Percentiles rank a stretch among this genome's conserved stretches.
Evolutionary conservation across 495 filamentous ascomycete genomes (phyloP).

Genomic region (Penicillium dipodomyicola): DNA sequence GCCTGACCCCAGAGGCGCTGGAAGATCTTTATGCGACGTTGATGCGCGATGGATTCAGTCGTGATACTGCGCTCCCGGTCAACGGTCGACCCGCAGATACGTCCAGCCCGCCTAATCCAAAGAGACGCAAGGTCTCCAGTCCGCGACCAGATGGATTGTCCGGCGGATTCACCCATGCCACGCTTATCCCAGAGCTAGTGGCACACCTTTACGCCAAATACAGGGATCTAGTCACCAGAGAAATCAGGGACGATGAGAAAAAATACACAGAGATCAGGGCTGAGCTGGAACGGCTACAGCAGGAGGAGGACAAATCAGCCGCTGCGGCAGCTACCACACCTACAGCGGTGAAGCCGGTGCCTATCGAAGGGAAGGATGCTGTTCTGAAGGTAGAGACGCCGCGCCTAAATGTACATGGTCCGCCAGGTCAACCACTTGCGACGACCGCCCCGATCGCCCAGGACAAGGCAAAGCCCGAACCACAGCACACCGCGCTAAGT

Average conservation of each 20-base stretch:
- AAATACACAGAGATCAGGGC: conserved; percentile 58
- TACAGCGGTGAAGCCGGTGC: conserved; percentile 20
- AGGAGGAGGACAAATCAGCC: conserved; percentile 51
- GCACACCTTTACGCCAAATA: conserved; percentile 73
- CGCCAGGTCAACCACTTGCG: conserved; percentile 7
- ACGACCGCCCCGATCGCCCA: conserved; percentile 4
- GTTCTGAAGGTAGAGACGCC: conserved; percentile 32
- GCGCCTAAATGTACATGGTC: conserved; percentile 13
- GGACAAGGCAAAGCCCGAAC: conserved; percentile 20
- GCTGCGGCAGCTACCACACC: conserved; percentile 11
- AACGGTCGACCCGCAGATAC: conserved; percentile 34
- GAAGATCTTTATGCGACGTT: conserved; percentile 72
- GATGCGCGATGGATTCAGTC: conserved; percentile 67
- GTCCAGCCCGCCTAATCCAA: conserved; percentile 47
- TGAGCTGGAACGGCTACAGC: conserved; percentile 68
- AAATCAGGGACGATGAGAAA: conserved; percentile 74
- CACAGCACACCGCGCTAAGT: conserved; percentile 13
- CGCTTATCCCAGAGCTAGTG: conserved; percentile 66
- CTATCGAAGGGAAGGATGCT: conserved; percentile 38
- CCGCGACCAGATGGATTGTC: conserved; percentile 58
- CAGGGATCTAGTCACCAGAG: conserved; percentile 58
- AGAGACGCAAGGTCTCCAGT: conserved; percentile 70
- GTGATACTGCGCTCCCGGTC: conserved; percentile 14
- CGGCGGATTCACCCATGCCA: conserved; percentile 58
- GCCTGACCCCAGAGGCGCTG: conserved; percentile 75